Evolutionary conservation across 306 rosid species (phyloP), one percentile per base, ranked within the genome.

Genomic region (Glycyrrhiza uralensis): DNA sequence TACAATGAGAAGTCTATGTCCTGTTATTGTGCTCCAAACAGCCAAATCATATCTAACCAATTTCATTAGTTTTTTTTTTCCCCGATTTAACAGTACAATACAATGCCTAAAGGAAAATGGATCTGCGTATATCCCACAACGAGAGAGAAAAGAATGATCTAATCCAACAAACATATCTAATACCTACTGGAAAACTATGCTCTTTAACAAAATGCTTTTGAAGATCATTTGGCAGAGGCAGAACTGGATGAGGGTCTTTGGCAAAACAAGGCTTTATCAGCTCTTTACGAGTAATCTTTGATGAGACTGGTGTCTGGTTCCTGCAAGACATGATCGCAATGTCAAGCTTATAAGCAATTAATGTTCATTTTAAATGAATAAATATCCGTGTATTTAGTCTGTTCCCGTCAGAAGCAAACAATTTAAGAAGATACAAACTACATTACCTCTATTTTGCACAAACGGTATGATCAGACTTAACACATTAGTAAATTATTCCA

Each of bases 231-330:
- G 64, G 90, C 82, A 45, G 95, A 70, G 35, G 91, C 82, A 62
- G 93, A 72, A 78, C 84, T 67, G 13, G 96, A 91, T 33, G 96
- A 91, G 50, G 91, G 96, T 82, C 99, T 84, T 78, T 89, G 85
- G 81, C 93, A n/a, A n/a, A n/a, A n/a, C n/a, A n/a, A n/a, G n/a
- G 96, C 97, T 87, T 94, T 94, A 75, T 94, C 99, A 23, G 97
- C 97, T 41, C n/a, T 89, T 76, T 91, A 97, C 81, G 89, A 50
- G 84, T 94, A 94, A 80, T 94, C 99, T 82, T n/a, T 94, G 99
- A 79, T 94, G 99, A 74, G 99, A 91, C 63, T 62, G 91, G 63
- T 89, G 99, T 69, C 85, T 91, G 28, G 93, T 5, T 30, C 96
- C 99, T 94, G 81, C 60, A 80, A 39, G 66, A n/a, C n/a, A n/a